phyloP scores from a whole-genome alignment of 371 early-diverging fungal species.

The Lichtheimia ramosa region DNA sequence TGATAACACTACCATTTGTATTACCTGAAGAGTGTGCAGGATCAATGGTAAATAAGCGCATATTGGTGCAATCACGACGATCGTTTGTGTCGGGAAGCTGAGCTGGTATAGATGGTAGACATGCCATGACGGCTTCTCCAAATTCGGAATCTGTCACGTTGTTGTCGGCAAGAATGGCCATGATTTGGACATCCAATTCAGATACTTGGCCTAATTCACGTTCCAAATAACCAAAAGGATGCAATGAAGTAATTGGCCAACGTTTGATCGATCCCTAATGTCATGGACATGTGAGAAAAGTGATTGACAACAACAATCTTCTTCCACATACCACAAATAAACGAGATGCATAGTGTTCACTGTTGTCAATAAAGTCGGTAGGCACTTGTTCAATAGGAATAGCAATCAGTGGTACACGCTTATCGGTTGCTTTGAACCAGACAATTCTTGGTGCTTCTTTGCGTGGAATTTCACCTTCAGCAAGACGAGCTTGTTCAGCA shows the following conservation, averaged over 20 bases:
- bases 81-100: constrained; percentile 59
- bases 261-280: constrained; percentile 60
- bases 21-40: constrained; percentile 86
- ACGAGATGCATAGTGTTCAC: constrained; percentile 44
- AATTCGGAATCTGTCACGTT: constrained; percentile 61
- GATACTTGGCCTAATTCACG: constrained; percentile 68
- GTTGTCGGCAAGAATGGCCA: constrained; percentile 71
- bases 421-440: constrained; percentile 86
- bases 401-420: constrained; percentile 73
- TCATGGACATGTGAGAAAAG: not conserved
- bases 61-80: constrained; percentile 65
- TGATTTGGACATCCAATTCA: constrained; percentile 67
- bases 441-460: constrained; percentile 47
- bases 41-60: constrained; percentile 86
- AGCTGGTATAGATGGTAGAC: constrained; percentile 47
- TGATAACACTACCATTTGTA: not conserved
- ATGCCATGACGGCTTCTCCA: constrained; percentile 63
- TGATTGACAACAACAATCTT: not conserved
- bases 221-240: constrained; percentile 74
- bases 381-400: constrained; percentile 70
- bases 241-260: constrained; percentile 73
- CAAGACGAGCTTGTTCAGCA: constrained; percentile 14
- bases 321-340: constrained; percentile 43
- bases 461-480: constrained; percentile 12
- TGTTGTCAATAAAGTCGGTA: constrained; percentile 61